A percentile compares a stretch with the other conserved stretches of the same genome.
Conservation (phyloP, 139 green algal species). For the Trebouxia sp. region DNA sequence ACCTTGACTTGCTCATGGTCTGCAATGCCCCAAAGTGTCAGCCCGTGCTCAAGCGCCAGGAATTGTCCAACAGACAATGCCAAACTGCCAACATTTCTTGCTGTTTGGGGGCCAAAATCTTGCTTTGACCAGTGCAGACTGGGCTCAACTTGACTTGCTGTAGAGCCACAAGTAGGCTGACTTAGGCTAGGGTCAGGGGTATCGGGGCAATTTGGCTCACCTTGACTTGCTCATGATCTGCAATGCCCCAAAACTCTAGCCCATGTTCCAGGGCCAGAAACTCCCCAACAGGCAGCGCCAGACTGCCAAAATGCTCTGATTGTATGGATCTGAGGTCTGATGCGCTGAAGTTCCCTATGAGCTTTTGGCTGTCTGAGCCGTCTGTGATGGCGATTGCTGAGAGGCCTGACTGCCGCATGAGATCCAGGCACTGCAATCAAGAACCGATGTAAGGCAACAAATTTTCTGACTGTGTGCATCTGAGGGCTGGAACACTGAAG, state of each 20-base stretch:
- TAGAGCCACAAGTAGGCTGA: no score
- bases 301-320: slow-evolving; percentile 65
- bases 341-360: slow-evolving; percentile 68
- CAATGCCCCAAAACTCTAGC: slow-evolving; percentile 50
- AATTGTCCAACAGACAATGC: slow-evolving; percentile 80
- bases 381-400: slow-evolving; percentile 57
- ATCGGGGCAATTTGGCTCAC: no score
- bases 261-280: slow-evolving; percentile 81
- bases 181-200: no score
- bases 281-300: slow-evolving; percentile 77
- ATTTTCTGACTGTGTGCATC: no score
- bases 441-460: no score
- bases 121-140: no score
- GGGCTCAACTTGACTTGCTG: no score
- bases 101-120: no score
- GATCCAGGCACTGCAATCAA: slow-evolving; percentile 43
- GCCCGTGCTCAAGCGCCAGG: slow-evolving; percentile 76
- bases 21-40: slow-evolving; percentile 46
- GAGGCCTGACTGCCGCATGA: slow-evolving; percentile 46
- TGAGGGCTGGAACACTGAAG: slow-evolving; percentile 64
- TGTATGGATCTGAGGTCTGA: slow-evolving; percentile 62
- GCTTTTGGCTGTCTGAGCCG: slow-evolving; percentile 36
- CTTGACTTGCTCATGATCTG: slow-evolving; percentile 46
- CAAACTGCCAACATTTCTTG: slow-evolving; percentile 73
- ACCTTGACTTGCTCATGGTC: slow-evolving; percentile 43